These are phyloP conservation scores for Bacidia rubella DNA, from an alignment of 495 filamentous ascomycete genomes.

Conservation along the genomic window DNA sequence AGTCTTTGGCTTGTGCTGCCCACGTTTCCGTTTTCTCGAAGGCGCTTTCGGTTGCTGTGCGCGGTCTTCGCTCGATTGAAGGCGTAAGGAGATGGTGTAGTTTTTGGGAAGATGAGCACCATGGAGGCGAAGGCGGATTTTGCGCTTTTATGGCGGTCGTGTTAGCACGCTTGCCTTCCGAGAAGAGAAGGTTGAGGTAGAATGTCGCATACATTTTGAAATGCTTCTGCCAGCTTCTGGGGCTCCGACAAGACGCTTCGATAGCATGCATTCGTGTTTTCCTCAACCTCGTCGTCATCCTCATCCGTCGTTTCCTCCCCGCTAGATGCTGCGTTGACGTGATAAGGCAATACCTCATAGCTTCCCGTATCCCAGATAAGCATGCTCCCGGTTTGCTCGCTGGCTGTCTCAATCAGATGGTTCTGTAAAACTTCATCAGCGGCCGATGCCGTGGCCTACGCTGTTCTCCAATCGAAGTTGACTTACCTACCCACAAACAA, in stretches of 20 bases:
- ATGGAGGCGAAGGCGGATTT: slow-evolving; percentile 47
- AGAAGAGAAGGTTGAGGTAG: background rate
- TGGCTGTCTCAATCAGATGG: slow-evolving; percentile 53
- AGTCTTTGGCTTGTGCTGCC: slow-evolving; percentile 8
- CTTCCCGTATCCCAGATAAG: slow-evolving; percentile 62
- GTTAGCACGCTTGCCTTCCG: background rate
- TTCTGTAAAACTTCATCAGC: slow-evolving; percentile 30
- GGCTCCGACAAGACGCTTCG: slow-evolving; percentile 29
- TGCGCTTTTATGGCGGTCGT: slow-evolving; percentile 24
- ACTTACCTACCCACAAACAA: slow-evolving; percentile 45
- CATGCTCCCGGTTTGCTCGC: slow-evolving; percentile 42
- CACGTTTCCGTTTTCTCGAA: slow-evolving; percentile 23
- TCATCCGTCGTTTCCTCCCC: slow-evolving; percentile 23
- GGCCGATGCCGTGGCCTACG: background rate
- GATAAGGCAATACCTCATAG: slow-evolving; percentile 42
- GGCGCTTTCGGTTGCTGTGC: slow-evolving; percentile 20
- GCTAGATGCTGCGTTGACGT: slow-evolving; percentile 10
- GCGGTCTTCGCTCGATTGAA: slow-evolving; percentile 34
- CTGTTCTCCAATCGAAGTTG: background rate
- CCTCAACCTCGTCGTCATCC: slow-evolving; percentile 25
- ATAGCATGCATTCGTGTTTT: background rate
- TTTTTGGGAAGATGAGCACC: slow-evolving; percentile 41
- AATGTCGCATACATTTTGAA: slow-evolving; percentile 29
- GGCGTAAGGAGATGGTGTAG: slow-evolving; percentile 46
- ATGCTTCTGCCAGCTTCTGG: slow-evolving; percentile 39